phyloP scores from a whole-genome alignment of 257 asterid genomes.

The Nyctanthes arbortristis region DNA sequence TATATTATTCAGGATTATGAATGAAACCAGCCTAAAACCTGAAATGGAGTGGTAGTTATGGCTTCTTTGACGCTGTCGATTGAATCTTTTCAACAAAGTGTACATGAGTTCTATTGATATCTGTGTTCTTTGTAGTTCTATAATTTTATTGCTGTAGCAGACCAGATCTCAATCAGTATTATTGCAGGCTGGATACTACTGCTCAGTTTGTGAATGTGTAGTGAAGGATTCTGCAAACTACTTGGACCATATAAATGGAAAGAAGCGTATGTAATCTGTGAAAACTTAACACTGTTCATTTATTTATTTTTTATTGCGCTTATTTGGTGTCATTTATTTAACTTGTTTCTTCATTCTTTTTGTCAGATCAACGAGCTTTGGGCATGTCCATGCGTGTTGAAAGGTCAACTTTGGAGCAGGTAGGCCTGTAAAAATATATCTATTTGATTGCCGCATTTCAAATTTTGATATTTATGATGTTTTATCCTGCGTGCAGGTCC shows the following conservation, averaged over 20 bases:
- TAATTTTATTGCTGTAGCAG: slow-evolving; percentile 6
- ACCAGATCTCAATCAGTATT: slow-evolving; percentile 22
- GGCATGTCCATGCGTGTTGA: slow-evolving; percentile 99
- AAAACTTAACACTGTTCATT: slow-evolving; percentile 2
- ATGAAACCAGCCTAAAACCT: slow-evolving; percentile 3
- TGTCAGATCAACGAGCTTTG: slow-evolving; percentile 95
- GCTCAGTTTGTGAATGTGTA: slow-evolving; percentile 98
- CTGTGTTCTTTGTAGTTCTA: background rate
- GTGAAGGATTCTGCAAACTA: slow-evolving; percentile 99
- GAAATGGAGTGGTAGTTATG: slow-evolving; percentile 3
- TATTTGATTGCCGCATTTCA: slow-evolving; percentile 1
- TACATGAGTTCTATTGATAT: slow-evolving; percentile 18
- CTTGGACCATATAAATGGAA: slow-evolving; percentile 98
- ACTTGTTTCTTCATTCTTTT: slow-evolving; percentile 16
- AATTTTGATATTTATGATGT: too few species aligned
- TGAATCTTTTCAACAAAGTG: slow-evolving; percentile 9
- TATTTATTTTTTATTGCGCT: slow-evolving; percentile 1
- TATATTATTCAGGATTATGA: slow-evolving; percentile 4
- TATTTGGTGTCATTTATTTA: background rate
- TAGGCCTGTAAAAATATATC: slow-evolving; percentile 28
- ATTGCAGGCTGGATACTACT: slow-evolving; percentile 97
- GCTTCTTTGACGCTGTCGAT: slow-evolving; percentile 11
- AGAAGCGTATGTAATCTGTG: slow-evolving; percentile 74
- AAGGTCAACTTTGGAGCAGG: slow-evolving; percentile 96
- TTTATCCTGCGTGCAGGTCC: slow-evolving; percentile 63